Base-by-base conservation (phyloP, 495 filamentous ascomycete genomes). In the Neurospora sp. region DNA sequence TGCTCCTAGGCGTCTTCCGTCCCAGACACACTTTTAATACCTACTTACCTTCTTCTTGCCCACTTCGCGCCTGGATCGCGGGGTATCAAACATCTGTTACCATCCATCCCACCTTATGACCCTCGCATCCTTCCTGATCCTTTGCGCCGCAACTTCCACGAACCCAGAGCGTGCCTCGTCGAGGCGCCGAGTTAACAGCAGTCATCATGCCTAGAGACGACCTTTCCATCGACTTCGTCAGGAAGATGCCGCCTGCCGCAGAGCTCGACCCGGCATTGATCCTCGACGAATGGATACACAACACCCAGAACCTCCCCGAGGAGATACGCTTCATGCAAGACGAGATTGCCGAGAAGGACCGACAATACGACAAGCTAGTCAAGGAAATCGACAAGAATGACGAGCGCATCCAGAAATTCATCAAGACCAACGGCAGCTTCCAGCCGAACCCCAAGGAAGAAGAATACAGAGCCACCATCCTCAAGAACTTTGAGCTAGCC, bases 291-390 rank as follows among this genome's bases (percentile, higher is more conserved):
- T 99, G 95, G 82, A 90, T 94, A 71, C 93, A 97, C 82, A 78
- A 84, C 86, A 91, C 92, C 39, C 92, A 94, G 39, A 98, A 98
- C 78, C 86, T 98, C 9, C 94, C 96, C 20, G 92, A 92, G 14
- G 96, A 99, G 82, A 92, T 98, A 72, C 90, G 90, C 41, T 95
- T 97, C 84, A 85, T 97, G 76, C 92, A 97, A 81, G 96, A 98
- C 78, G 96, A 99, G 82, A 93, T 98, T 39, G 88, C 91, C 77
- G 92, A 93, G 73, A 98, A 98, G 82, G 95, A 99, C 79, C 88
- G 89, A 71, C 82, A 88, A 46, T 91, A 94, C 77, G 87, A 91
- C 76, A 92, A 94, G 42, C 92, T 90, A 77, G 85, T 92, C 48
- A 85, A 85, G 54, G 86, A 87, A 27, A 94, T 96, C 84, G 90